Evolutionary conservation across 1,284 basidiomycete genomes (phyloP).

Genomic region (Ceratobasidium papillatum): DNA sequence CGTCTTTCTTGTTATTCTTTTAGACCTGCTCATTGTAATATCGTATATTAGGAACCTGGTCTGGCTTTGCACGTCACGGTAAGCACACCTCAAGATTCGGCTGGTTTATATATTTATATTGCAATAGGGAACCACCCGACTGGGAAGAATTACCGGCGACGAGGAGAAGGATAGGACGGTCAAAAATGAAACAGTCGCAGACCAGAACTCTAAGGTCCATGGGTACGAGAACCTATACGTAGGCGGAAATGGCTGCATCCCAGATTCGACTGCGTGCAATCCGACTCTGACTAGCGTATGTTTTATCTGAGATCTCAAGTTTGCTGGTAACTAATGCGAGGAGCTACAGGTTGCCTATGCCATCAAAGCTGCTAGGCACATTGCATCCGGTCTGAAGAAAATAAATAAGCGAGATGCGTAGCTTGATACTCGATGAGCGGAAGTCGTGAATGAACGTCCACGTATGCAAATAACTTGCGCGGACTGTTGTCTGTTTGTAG

Average conservation of each 20-base stretch:
- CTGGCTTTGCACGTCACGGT: slow-evolving; percentile 32
- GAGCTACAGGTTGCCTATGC: slow-evolving; percentile 17
- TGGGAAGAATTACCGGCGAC: background rate
- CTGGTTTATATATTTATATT: background rate
- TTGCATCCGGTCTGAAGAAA: too few species aligned
- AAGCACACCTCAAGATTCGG: background rate
- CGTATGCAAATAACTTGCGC: too few species aligned
- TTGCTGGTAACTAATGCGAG: background rate
- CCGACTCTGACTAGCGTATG: slow-evolving; percentile 40
- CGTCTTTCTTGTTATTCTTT: background rate
- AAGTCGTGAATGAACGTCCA: too few species aligned
- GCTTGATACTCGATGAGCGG: too few species aligned
- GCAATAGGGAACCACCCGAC: background rate
- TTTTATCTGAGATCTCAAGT: background rate
- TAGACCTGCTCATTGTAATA: too few species aligned
- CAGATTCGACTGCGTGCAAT: slow-evolving; percentile 38
- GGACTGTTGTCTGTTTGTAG: too few species aligned
- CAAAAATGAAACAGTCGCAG: slow-evolving; percentile 12
- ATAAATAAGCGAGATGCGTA: too few species aligned
- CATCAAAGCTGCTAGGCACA: slow-evolving; percentile 18
- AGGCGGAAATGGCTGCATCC: slow-evolving; percentile 38
- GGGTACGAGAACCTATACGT: slow-evolving; percentile 11
- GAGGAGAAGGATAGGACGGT: background rate
- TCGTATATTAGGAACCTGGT: slow-evolving; percentile 5
- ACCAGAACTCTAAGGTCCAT: slow-evolving; percentile 30